A percentile compares a stretch with the other conserved stretches of the same genome.
These are phyloP conservation scores for Fermentozyma sake DNA, from an alignment of 1,139 yeast genomes.

Conservation along the genomic window DNA sequence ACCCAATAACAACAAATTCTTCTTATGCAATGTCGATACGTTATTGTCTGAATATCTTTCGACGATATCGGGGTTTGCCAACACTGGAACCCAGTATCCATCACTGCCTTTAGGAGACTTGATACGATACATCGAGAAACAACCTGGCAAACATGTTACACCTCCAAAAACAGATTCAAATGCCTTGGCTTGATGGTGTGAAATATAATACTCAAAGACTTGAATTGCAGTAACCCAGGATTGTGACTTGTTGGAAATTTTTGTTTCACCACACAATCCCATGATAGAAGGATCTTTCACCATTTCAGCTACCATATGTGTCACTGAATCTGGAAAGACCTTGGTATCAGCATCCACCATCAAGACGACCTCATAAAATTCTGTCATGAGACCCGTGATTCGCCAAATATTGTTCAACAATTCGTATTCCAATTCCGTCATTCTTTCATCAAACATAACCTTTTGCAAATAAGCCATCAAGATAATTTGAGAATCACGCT, in stretches of 20 bases:
- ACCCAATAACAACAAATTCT: conserved; percentile 83
- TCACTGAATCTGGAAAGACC: conserved; percentile 83
- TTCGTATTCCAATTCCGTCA: conserved; percentile 90
- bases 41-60: conserved; percentile 91
- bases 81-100: conserved; percentile 95
- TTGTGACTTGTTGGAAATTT: conserved; percentile 78
- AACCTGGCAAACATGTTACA: conserved; percentile 96
- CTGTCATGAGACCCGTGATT: conserved; percentile 85
- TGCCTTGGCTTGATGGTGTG: conserved; percentile 95
- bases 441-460: conserved; percentile 91
- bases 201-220: conserved; percentile 91
- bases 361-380: conserved; percentile 74
- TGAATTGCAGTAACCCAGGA: conserved; percentile 95
- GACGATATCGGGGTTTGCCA: conserved; percentile 94
- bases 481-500: conserved; percentile 93
- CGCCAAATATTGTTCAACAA: conserved; percentile 76
- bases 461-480: conserved; percentile 90
- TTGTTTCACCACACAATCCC: conserved; percentile 98
- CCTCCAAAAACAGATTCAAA: conserved; percentile 96
- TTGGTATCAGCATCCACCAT: conserved; percentile 99
- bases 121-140: conserved; percentile 93
- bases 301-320: conserved; percentile 93
- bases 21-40: conserved; percentile 81
- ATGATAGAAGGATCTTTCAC: conserved; percentile 83
- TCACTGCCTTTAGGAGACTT: conserved; percentile 88